A percentile compares a stretch with the other conserved stretches of the same genome.
phyloP scores from a whole-genome alignment of 441 rosid genomes.

The Codiaeum variegatum region DNA sequence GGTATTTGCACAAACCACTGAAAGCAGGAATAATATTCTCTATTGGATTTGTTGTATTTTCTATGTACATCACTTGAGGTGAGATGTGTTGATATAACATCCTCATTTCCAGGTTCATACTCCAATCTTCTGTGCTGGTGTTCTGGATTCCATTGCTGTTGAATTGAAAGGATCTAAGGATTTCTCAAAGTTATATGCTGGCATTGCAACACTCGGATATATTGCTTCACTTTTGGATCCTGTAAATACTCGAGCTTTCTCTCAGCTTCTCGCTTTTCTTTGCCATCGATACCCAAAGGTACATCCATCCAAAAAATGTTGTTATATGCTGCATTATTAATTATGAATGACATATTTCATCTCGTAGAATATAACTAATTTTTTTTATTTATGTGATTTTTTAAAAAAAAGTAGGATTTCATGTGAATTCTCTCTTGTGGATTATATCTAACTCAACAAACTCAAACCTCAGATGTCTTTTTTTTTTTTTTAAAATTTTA shows the following conservation, averaged over 20 bases:
- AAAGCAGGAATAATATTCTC: not conserved
- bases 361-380: not conserved
- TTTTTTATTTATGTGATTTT: not conserved
- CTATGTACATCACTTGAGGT: not conserved
- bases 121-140: slow-evolving; percentile 46
- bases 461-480: not conserved
- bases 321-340: not conserved
- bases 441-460: not conserved
- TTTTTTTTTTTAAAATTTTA: not conserved
- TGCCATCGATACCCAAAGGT: slow-evolving; percentile 87
- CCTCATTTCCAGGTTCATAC: slow-evolving; percentile 46
- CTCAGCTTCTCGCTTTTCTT: slow-evolving; percentile 65
- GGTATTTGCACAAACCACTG: not conserved
- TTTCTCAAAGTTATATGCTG: slow-evolving; percentile 66
- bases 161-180: slow-evolving; percentile 75
- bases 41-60: not conserved
- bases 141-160: slow-evolving; percentile 60
- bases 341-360: not conserved
- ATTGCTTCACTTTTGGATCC: slow-evolving; percentile 59
- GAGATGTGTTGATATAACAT: not conserved
- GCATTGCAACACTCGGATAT: slow-evolving; percentile 73
- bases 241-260: slow-evolving; percentile 50
- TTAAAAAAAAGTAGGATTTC: not conserved
- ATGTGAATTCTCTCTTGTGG: not conserved
- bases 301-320: not conserved